A percentile compares a stretch with the other conserved stretches of the same genome.
Evolutionary conservation across 78 protist genomes (phyloP).

Genomic region (Dictyostelium capitatum): DNA sequence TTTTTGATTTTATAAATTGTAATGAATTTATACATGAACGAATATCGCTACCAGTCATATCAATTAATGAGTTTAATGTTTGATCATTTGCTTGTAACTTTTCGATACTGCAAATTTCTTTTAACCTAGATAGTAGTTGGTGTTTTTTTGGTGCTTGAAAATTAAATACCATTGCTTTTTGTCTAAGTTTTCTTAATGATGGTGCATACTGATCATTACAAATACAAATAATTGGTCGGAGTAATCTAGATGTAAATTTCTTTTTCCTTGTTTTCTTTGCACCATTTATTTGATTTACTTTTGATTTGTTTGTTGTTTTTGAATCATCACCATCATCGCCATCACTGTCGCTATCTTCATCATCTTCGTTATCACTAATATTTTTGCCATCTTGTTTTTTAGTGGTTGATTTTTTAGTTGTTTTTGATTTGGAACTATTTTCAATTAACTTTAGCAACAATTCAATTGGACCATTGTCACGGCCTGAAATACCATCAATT

Average conservation of each 20-base stretch:
- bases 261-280: background rate
- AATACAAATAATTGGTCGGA: slow-evolving; percentile 92
- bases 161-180: slow-evolving; percentile 70
- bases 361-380: background rate
- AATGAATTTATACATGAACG: slow-evolving; percentile 82
- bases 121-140: slow-evolving; percentile 40
- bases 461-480: slow-evolving; percentile 68
- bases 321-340: background rate
- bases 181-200: slow-evolving; percentile 72
- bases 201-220: slow-evolving; percentile 88
- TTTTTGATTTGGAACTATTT: background rate
- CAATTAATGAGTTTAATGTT: slow-evolving; percentile 40
- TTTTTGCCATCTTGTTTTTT: background rate
- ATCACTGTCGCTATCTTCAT: background rate
- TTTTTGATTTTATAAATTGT: slow-evolving; percentile 69
- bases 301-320: background rate
- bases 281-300: background rate
- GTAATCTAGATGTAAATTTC: background rate
- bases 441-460: slow-evolving; percentile 34
- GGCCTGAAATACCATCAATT: slow-evolving; percentile 90
- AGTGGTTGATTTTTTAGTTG: background rate
- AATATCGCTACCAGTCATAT: slow-evolving; percentile 74
- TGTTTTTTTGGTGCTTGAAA: slow-evolving; percentile 53
- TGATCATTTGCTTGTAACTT: slow-evolving; percentile 14
- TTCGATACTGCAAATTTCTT: slow-evolving; percentile 71